phyloP scores from a whole-genome alignment of 805 yeast genomes.

The Komagataella phaffii region DNA sequence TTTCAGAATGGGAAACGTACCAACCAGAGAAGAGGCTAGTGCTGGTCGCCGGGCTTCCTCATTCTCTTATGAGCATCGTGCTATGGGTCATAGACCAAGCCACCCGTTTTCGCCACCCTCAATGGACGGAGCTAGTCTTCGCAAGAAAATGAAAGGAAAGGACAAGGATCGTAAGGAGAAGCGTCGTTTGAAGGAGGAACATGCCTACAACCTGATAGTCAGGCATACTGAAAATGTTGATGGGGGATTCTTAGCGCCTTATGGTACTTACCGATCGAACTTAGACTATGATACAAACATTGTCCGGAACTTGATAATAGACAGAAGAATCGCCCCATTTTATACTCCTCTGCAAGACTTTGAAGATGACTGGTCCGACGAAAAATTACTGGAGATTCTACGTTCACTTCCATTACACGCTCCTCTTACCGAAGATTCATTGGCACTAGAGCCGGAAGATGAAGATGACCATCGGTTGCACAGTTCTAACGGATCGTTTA shows the following conservation, averaged over 20 bases:
- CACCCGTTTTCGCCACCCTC: not conserved
- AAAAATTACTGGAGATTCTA: constrained; percentile 43
- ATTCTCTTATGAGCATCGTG: not conserved
- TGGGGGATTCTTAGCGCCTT: constrained; percentile 90
- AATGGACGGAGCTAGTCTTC: not conserved
- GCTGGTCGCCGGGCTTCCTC: constrained; percentile 1
- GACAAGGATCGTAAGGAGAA: constrained; percentile 12
- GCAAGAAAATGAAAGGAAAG: not conserved
- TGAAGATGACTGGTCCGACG: constrained; percentile 58
- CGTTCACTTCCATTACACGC: constrained; percentile 45
- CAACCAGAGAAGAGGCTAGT: constrained; percentile 24
- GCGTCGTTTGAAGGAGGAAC: constrained; percentile 38
- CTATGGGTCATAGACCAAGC: constrained; percentile 1
- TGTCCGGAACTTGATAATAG: constrained; percentile 59
- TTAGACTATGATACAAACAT: constrained; percentile 60
- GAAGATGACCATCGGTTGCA: constrained; percentile 46
- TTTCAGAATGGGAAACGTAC: constrained; percentile 31
- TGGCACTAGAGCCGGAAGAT: constrained; percentile 44
- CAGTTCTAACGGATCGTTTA: constrained; percentile 28
- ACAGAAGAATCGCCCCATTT: constrained; percentile 76
- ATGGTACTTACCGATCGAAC: constrained; percentile 71
- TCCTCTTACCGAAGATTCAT: constrained; percentile 28
- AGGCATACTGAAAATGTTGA: constrained; percentile 63
- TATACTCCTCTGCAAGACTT: constrained; percentile 80
- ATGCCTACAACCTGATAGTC: constrained; percentile 44